phyloP scores from a whole-genome alignment of 1,139 yeast genomes.

The Candida neerlandica region DNA sequence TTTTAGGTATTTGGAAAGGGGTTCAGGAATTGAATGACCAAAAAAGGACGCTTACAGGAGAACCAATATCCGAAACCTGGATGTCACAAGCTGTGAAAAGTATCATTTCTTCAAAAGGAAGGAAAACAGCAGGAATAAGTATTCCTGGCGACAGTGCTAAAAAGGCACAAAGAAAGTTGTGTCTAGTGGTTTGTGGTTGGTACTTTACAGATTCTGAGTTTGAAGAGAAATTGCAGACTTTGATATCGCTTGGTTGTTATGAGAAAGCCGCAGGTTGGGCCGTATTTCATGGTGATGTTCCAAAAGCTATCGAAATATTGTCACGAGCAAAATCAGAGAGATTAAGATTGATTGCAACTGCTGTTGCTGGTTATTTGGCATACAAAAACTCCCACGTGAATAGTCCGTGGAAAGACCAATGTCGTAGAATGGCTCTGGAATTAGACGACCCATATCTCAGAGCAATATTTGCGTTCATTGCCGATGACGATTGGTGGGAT shows the following conservation, averaged over 20 bases:
- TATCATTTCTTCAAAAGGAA: conserved; percentile 46
- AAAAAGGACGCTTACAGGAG: conserved; percentile 45
- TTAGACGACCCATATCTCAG: conserved; percentile 86
- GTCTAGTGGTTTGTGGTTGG: conserved; percentile 91
- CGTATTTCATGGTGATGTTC: conserved; percentile 87
- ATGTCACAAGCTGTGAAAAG: conserved; percentile 48
- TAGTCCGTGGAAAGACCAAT: conserved; percentile 92
- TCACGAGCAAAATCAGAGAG: conserved; percentile 61
- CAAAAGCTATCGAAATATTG: conserved; percentile 74
- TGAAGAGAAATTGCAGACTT: conserved; percentile 63
- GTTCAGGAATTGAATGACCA: conserved; percentile 62
- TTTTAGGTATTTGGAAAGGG: conserved; percentile 88
- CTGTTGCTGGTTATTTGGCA: conserved; percentile 89
- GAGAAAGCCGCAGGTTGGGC: conserved; percentile 99
- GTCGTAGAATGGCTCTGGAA: conserved; percentile 84
- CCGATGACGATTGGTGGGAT: conserved; percentile 97
- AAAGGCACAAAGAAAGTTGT: conserved; percentile 69
- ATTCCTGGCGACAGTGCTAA: conserved; percentile 53
- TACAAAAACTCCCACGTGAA: conserved; percentile 64
- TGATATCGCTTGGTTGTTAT: conserved; percentile 61
- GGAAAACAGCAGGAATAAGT: conserved; percentile 47
- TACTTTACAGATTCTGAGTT: conserved; percentile 77
- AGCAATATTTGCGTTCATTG: conserved; percentile 90
- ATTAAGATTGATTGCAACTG: conserved; percentile 82
- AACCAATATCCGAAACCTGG: conserved; percentile 43